Evolutionary conservation across 805 yeast species (phyloP).

Genomic region (Ogataea corticis): DNA sequence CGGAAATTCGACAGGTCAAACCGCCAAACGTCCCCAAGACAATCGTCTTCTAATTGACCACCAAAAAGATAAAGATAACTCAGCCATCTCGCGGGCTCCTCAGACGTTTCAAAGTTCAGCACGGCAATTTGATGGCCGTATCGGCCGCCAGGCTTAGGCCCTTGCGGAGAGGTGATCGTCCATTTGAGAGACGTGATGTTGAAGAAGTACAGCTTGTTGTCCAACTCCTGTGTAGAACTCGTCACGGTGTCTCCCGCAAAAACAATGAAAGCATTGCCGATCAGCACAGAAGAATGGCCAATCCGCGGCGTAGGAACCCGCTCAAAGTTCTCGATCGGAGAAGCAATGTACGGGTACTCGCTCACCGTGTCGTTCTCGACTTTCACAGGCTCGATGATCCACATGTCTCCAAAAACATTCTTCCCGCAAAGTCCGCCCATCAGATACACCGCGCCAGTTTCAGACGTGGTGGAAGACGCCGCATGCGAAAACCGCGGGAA

Average conservation of each 20-base stretch:
- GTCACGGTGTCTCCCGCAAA: constrained; percentile 97
- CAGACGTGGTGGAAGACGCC: constrained; percentile 72
- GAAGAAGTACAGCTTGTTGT: constrained; percentile 86
- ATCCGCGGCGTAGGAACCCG: constrained; percentile 94
- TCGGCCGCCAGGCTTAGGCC: constrained; percentile 83
- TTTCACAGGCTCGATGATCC: constrained; percentile 69
- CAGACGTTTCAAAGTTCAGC: constrained; percentile 56
- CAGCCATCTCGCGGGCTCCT: constrained; percentile 36
- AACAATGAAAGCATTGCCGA: constrained; percentile 93
- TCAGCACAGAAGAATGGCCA: constrained; percentile 88
- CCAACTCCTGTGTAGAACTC: constrained; percentile 73
- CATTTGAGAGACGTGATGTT: constrained; percentile 75
- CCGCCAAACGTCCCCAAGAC: constrained; percentile 78
- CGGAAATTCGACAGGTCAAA: constrained; percentile 88
- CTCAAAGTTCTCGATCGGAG: constrained; percentile 67
- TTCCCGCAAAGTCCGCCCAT: constrained; percentile 96
- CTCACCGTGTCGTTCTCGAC: constrained; percentile 25
- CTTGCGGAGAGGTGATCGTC: constrained; percentile 75
- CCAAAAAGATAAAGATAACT: constrained; percentile 81
- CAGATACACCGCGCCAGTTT: constrained; percentile 76
- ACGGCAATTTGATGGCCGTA: constrained; percentile 92
- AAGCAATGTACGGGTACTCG: constrained; percentile 39
- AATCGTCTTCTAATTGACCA: constrained; percentile 84
- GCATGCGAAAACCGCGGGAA: constrained; percentile 96
- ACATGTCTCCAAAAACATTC: constrained; percentile 91